Conservation (phyloP, 148 eudicot genomes). For the Fagopyrum esculentum region DNA sequence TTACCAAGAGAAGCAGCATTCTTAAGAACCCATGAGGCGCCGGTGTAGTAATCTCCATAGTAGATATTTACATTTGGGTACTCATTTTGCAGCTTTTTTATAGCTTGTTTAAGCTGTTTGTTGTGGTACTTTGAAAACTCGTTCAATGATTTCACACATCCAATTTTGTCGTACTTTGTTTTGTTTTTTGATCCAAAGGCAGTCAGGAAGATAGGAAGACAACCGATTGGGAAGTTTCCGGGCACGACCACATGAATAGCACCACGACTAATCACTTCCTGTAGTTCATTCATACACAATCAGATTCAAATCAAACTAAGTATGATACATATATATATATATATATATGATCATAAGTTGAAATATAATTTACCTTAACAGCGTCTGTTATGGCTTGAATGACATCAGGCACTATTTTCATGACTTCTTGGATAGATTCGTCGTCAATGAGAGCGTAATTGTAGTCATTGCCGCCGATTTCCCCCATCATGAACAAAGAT, state of each 20-base stretch:
- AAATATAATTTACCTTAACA: neutral
- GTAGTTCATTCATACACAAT: neutral
- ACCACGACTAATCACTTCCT: constrained; percentile 2
- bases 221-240: constrained; percentile 31
- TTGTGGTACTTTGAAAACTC: constrained; percentile 26
- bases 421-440: neutral
- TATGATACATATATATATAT: no score
- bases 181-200: constrained; percentile 8
- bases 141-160: constrained; percentile 30
- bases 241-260: neutral
- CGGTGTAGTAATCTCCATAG: constrained; percentile 35
- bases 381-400: neutral
- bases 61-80: constrained; percentile 23
- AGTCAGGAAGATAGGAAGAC: constrained; percentile 24
- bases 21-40: constrained; percentile 13
- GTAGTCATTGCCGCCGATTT: constrained; percentile 2
- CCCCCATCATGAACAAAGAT: neutral
- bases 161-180: constrained; percentile 22
- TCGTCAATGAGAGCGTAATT: neutral
- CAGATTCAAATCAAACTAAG: neutral
- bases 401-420: neutral
- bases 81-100: constrained; percentile 18
- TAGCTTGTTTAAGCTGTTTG: constrained; percentile 19
- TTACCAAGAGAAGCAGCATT: constrained; percentile 15
- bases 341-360: neutral